Evolutionary conservation across 2,329 filamentous ascomycete genomes (phyloP).

Genomic region (Fusarium euwallaceae): DNA sequence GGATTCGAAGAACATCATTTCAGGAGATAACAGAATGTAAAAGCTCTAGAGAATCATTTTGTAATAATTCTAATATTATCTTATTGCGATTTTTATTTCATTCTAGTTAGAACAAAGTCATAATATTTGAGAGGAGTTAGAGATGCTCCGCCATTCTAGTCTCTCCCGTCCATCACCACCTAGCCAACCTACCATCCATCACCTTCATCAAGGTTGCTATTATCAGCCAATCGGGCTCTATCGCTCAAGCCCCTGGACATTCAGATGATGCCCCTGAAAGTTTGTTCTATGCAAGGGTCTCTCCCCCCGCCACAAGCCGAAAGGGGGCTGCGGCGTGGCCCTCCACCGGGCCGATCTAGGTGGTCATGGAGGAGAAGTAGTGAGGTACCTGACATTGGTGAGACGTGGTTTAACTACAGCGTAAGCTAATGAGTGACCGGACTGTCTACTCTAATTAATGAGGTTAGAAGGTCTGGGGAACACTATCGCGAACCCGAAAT

Average conservation of each 20-base stretch:
- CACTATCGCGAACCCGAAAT: not conserved
- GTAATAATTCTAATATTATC: not conserved
- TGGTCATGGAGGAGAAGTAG: not conserved
- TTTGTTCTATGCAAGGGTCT: conserved; percentile 18
- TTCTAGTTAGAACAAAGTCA: not conserved
- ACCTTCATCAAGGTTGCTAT: conserved; percentile 53
- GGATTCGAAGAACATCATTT: not conserved
- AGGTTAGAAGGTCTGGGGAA: not conserved
- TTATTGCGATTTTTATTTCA: too few species aligned
- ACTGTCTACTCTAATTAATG: not conserved
- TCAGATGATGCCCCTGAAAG: conserved; percentile 6
- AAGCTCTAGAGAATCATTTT: not conserved
- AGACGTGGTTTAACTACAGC: not conserved
- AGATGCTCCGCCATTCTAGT: not conserved
- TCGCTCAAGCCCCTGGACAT: conserved; percentile 8
- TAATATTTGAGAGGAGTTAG: not conserved
- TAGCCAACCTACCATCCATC: conserved; percentile 57
- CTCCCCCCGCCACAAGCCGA: conserved; percentile 16
- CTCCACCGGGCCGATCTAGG: not conserved
- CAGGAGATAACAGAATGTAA: not conserved
- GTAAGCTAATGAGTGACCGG: not conserved
- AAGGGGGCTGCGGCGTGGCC: conserved; percentile 10
- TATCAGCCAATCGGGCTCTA: conserved; percentile 51
- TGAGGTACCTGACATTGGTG: not conserved
- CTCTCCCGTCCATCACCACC: not conserved